Base-by-base conservation (phyloP, 2,329 filamentous ascomycete genomes). In the Fusarium xylarioides region DNA sequence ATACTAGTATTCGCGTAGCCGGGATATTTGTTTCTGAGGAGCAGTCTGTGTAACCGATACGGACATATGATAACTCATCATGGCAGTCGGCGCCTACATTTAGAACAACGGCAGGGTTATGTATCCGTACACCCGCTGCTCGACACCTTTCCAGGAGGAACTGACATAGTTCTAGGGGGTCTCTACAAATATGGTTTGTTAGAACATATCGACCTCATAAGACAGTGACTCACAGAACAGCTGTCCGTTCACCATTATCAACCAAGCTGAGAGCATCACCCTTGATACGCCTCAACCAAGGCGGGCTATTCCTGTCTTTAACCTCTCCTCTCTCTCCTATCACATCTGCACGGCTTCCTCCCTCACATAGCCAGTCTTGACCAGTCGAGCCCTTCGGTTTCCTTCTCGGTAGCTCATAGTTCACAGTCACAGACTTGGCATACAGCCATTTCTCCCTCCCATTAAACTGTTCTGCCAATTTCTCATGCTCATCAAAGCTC, bases 401-500 rank as follows among this genome's bases (percentile, higher is more conserved):
- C 77, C 81, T 8, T 80, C 81, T 19, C 80, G 80, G 77, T 5
- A 37, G 74, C 74, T 80, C 78, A 63, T 86, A 86, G 71, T 86
- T 90, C 49, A 93, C 80, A 3, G 89, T 88, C 0, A 87, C 91
- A 58, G 90, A 92, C 21, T 81, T 68, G 8, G 83, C 74, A 62
- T 87, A 89, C 3, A 83, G 82, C 87, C 86, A 89, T 61, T 83
- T 87, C 72, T 85, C 80, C 4, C 81, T 79, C 2, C 92, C 93
- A 64, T 85, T 83, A 68, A 92, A 79, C 55, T 87, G 78, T 35
- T 87, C 85, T 0, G 93, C 91, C 18, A 95, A 86, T 47, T 87
- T 82, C 70, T 85, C 85, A 80, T 95, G 93, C 58, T 94, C 86
- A 9, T 86, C 86, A 77, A 93, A 95, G 44, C 91, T 93, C 18